phyloP scores from a whole-genome alignment of 2,329 filamentous ascomycete genomes.

The Colletotrichum horii region DNA sequence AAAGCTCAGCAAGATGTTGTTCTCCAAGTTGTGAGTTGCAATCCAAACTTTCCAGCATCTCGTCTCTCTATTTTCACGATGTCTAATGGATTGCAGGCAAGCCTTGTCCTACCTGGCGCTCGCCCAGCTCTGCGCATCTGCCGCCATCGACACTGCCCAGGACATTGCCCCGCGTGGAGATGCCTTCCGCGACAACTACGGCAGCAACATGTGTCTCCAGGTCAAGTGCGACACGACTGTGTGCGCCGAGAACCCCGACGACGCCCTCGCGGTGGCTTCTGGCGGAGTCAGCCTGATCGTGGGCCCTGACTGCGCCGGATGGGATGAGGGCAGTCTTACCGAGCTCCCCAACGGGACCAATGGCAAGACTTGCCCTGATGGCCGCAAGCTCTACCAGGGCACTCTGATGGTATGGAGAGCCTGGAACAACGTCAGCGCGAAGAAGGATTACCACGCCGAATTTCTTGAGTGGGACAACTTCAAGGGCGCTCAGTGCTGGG shows the following conservation, averaged over 20 bases:
- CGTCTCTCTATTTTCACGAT: accelerated
- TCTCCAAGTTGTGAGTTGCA: not conserved
- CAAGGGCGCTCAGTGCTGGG: not conserved
- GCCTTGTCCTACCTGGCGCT: not conserved
- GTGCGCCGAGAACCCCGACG: not conserved
- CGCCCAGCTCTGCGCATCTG: not conserved
- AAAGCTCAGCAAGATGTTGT: not conserved
- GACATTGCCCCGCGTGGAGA: not conserved
- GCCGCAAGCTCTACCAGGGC: not conserved
- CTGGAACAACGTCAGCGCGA: not conserved
- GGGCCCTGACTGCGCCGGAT: not conserved
- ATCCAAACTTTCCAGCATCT: not conserved
- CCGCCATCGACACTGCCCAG: not conserved
- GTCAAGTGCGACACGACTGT: not conserved
- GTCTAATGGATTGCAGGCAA: not conserved
- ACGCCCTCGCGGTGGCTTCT: not conserved
- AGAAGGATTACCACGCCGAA: not conserved
- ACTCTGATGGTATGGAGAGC: not conserved
- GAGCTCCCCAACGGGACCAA: not conserved
- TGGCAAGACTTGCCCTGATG: not conserved
- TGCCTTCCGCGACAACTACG: not conserved
- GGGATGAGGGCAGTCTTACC: not conserved
- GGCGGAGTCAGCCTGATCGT: not conserved
- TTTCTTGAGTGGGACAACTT: constrained; percentile 6
- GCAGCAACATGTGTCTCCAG: not conserved